These are phyloP conservation scores for Xylariaceae sp. DNA, from an alignment of 2,329 filamentous ascomycete genomes.

Conservation along the genomic window DNA sequence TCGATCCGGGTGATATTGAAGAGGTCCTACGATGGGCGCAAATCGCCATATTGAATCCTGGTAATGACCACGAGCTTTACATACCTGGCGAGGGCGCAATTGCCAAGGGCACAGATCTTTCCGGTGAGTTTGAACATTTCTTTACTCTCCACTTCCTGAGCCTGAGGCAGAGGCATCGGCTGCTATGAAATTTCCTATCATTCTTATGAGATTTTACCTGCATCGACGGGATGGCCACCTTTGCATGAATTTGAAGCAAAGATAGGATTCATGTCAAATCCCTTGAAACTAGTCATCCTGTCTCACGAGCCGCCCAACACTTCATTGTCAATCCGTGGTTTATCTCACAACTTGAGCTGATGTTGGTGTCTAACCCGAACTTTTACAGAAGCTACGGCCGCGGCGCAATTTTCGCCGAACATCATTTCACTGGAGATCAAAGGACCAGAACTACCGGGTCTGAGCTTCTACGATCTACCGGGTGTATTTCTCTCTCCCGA, in stretches of 20 bases:
- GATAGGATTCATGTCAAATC: background rate
- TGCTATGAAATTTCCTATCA: background rate
- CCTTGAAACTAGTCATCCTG: background rate
- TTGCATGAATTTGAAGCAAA: background rate
- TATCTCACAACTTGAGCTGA: background rate
- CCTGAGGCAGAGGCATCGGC: background rate
- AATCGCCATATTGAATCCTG: conserved; percentile 69
- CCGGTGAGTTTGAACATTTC: conserved; percentile 26
- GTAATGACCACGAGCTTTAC: conserved; percentile 48
- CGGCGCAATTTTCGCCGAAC: conserved; percentile 52
- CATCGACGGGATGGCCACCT: background rate
- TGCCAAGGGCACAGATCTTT: conserved; percentile 36
- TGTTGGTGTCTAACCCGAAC: background rate
- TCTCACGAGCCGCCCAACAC: background rate
- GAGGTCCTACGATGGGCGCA: conserved; percentile 70
- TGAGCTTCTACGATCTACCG: conserved; percentile 82
- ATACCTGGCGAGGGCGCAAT: conserved; percentile 48
- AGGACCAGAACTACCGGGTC: conserved; percentile 63
- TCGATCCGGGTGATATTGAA: conserved; percentile 60
- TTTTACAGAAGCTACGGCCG: conserved; percentile 28
- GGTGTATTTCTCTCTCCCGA: conserved; percentile 72
- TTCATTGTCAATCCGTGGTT: background rate
- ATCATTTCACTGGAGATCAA: conserved; percentile 72
- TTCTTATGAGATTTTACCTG: background rate
- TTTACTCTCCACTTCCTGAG: background rate